Evolutionary conservation across 73 alveolate genomes (phyloP).

Genomic region (Paramecium pentaurelia): DNA sequence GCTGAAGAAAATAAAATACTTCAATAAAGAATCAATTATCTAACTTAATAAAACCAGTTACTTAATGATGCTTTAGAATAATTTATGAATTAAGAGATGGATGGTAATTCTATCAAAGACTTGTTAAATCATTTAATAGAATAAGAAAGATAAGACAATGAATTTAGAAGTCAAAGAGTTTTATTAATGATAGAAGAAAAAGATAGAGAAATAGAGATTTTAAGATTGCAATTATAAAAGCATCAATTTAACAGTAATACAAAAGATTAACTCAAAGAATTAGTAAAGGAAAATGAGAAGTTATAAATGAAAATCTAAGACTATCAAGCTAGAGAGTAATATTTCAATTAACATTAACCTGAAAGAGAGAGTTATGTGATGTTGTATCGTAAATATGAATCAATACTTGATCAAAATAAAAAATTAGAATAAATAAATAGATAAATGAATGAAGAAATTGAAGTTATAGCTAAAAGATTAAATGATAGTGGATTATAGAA

Average conservation of each 20-base stretch:
- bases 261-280: neutral
- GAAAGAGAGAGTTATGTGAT: constrained; percentile 3
- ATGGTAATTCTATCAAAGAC: neutral
- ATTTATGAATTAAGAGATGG: neutral
- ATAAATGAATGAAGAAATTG: constrained; percentile 6
- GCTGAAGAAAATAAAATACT: constrained; percentile 7
- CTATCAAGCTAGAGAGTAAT: neutral
- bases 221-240: neutral
- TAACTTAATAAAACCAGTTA: neutral
- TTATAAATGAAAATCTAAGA: neutral
- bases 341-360: neutral
- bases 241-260: neutral
- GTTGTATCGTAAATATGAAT: constrained; percentile 30
- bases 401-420: neutral
- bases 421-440: neutral
- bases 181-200: constrained; percentile 27
- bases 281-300: neutral
- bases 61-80: constrained; percentile 1
- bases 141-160: constrained; percentile 18
- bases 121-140: neutral
- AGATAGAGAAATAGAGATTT: neutral
- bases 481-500: constrained; percentile 25
- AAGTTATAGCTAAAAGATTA: neutral
- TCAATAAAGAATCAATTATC: neutral
- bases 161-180: constrained; percentile 35